Conservation (phyloP, 2,329 filamentous ascomycete genomes). For the Fusarium armeniacum region DNA sequence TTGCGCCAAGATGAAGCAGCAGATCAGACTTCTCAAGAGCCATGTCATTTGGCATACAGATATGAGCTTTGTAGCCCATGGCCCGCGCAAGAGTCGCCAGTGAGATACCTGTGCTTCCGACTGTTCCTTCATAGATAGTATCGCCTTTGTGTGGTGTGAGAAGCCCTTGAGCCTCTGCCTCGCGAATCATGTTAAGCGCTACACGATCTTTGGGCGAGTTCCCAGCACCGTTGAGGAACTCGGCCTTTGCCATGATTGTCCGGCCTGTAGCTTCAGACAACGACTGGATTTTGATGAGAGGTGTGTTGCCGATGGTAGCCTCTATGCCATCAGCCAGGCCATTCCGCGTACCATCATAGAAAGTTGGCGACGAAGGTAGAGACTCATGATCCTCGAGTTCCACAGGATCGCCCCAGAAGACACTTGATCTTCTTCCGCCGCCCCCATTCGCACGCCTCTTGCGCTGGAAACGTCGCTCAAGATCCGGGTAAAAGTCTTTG, state of each 20-base stretch:
- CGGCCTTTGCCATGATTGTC: slow-evolving; percentile 91
- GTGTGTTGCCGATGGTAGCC: slow-evolving; percentile 93
- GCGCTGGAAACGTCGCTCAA: slow-evolving; percentile 74
- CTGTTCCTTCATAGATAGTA: slow-evolving; percentile 97
- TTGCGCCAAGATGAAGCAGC: slow-evolving; percentile 88
- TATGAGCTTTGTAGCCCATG: slow-evolving; percentile 90
- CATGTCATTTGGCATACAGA: slow-evolving; percentile 97
- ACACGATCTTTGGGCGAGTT: slow-evolving; percentile 96
- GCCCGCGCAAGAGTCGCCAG: slow-evolving; percentile 90
- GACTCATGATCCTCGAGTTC: slow-evolving; percentile 70
- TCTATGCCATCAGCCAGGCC: slow-evolving; percentile 82
- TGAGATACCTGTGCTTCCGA: slow-evolving; percentile 96
- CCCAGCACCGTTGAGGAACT: slow-evolving; percentile 95
- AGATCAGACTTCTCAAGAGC: slow-evolving; percentile 89
- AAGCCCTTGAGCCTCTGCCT: slow-evolving; percentile 83
- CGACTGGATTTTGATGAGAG: slow-evolving; percentile 86
- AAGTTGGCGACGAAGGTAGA: slow-evolving; percentile 41
- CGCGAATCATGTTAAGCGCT: slow-evolving; percentile 87
- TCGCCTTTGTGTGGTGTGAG: slow-evolving; percentile 86
- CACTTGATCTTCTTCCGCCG: slow-evolving; percentile 57
- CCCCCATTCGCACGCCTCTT: slow-evolving; percentile 51
- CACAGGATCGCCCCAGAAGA: slow-evolving; percentile 64
- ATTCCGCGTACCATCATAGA: slow-evolving; percentile 50
- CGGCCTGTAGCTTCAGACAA: slow-evolving; percentile 90
- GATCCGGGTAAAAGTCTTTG: slow-evolving; percentile 83